Base-by-base conservation (phyloP, 345 rosid species). In the Clausena lansium region DNA sequence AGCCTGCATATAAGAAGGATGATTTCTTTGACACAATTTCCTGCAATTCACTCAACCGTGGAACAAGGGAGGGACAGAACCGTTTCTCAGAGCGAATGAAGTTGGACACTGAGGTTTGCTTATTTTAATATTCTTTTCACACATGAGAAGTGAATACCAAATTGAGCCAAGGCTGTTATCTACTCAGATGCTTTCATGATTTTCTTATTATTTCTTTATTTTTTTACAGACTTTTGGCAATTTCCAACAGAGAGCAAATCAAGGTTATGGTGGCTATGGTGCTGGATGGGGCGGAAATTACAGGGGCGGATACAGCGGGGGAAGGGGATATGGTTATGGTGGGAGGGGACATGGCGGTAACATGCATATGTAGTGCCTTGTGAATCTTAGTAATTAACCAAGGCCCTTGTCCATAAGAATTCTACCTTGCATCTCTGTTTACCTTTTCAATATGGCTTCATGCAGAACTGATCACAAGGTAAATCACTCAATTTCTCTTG, bases 1-100 rank as follows among this genome's bases (percentile, higher is more conserved):
- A 87, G 88, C 82, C 82, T 82, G 84, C 86, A 14, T 85, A 86
- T 79, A 67, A 74, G 50, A 86, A 85, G 82, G 91, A 89, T 62
- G 87, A 85, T 25, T 84, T 86, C 72, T 88, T 81, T 71, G 89
- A 88, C 81, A 73, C 78, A 25, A 84, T 86, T 75, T 85, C 90
- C 9, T 79, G 91, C 60, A 83, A 78, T 67, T 79, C 87, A 33
- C 84, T 68, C 22, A 57, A 62, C 19, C 85, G 71, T 70, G 86
- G 79, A 28, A 54, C 76, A 54, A 76, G 77, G 81, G 75, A 61
- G 76, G 85, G 77, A 32, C 87, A 84, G 59, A 77, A 81, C 58
- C 70, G 36, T 27, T 82, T 83, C 79, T 82, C 84, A 64, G 88
- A 81, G 70, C 74, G 84, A 78, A 86, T 85, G 77, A 84, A 68